Conservation (phyloP, 768 basidiomycete species). For the Suillus hirtellus region DNA sequence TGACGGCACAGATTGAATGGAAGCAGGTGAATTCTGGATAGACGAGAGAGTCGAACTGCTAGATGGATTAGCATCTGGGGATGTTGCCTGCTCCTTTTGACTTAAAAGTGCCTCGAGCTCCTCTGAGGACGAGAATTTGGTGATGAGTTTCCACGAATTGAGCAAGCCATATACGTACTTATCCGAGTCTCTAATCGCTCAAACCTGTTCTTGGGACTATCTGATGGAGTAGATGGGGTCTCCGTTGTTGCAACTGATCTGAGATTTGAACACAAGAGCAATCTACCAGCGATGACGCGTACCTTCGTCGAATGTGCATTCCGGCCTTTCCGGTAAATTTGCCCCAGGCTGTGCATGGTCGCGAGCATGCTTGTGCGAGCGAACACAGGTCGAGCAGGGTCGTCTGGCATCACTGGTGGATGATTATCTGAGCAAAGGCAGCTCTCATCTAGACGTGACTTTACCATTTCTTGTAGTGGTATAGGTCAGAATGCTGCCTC, state of each 20-base stretch:
- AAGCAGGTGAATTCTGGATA: constrained; percentile 25
- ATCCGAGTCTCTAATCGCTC: constrained; percentile 70
- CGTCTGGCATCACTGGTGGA: constrained; percentile 64
- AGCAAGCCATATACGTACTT: constrained; percentile 41
- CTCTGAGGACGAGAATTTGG: constrained; percentile 38
- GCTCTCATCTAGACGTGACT: constrained; percentile 6
- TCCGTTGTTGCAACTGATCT: constrained; percentile 40
- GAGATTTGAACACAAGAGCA: constrained; percentile 7
- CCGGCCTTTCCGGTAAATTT: constrained; percentile 53
- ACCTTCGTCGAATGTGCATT: constrained; percentile 82
- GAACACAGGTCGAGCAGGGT: constrained; percentile 75
- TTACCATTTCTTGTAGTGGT: constrained; percentile 59
- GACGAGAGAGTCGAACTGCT: constrained; percentile 8
- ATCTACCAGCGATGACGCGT: constrained; percentile 12
- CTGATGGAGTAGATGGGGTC: constrained; percentile 34
- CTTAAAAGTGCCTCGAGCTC: constrained; percentile 68
- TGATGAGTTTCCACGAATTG: constrained; percentile 2
- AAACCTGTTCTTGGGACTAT: constrained; percentile 59
- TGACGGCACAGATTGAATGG: constrained; percentile 25
- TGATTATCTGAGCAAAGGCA: constrained; percentile 8
- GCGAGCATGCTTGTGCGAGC: constrained; percentile 70
- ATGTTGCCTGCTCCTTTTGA: constrained; percentile 47
- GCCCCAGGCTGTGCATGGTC: constrained; percentile 61
- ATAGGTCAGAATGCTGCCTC: constrained; percentile 21
- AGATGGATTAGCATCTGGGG: constrained; percentile 10